Percentiles rank a stretch among this genome's conserved stretches.
These are phyloP conservation scores for Pneumocystis sp. DNA, from an alignment of 1,139 yeast species.

Conservation along the genomic window DNA sequence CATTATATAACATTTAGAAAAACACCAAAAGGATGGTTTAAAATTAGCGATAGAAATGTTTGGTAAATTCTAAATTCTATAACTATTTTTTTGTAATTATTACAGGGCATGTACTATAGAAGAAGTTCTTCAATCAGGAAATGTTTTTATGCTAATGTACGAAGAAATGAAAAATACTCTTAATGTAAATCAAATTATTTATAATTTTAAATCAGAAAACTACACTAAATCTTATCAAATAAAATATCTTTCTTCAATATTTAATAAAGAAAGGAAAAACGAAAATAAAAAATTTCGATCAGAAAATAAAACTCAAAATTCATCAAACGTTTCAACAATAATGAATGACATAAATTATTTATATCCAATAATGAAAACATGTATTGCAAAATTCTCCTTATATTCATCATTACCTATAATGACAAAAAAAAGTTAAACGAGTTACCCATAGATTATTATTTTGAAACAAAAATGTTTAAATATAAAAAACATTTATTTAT, in stretches of 20 bases:
- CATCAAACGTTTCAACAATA: not conserved
- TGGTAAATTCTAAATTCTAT: not conserved
- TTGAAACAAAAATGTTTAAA: not conserved
- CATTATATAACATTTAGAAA: constrained; percentile 1
- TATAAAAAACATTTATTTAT: not conserved
- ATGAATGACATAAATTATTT: not conserved
- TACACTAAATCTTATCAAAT: not conserved
- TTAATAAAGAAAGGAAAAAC: not conserved
- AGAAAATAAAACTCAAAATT: not conserved
- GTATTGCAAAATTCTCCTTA: not conserved
- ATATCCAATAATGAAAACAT: constrained; percentile 1
- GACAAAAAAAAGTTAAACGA: not conserved
- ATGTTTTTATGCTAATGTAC: not conserved
- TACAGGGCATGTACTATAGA: not conserved
- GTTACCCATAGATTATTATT: not conserved
- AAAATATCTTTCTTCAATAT: not conserved
- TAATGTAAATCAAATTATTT: not conserved
- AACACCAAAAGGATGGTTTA: not conserved
- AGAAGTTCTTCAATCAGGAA: not conserved
- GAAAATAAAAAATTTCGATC: not conserved
- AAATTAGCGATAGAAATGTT: not conserved
- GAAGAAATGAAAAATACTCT: not conserved
- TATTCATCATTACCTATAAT: not conserved
- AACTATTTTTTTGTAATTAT: not conserved
- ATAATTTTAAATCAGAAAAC: not conserved